Evolutionary conservation across 2,329 filamentous ascomycete genomes (phyloP).

Genomic region (Diaporthe humulicola): DNA sequence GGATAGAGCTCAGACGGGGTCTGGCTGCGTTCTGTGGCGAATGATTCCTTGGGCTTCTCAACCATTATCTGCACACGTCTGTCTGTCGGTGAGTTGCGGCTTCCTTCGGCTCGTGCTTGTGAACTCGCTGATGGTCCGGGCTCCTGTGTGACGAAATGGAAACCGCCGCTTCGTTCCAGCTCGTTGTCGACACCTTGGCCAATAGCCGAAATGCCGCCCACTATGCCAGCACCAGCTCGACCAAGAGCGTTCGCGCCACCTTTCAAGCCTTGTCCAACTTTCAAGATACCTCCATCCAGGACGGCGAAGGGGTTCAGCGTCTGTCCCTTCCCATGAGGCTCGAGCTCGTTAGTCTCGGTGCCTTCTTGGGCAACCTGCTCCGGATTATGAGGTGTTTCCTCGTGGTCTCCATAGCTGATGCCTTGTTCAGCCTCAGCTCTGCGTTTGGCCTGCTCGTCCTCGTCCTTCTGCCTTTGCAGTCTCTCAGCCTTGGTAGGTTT

Average conservation of each 20-base stretch:
- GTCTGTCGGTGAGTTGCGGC: slow-evolving; percentile 21
- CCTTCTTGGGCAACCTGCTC: slow-evolving; percentile 54
- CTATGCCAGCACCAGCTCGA: slow-evolving; percentile 59
- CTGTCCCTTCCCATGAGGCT: slow-evolving; percentile 45
- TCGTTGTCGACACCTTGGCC: slow-evolving; percentile 65
- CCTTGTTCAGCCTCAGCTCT: slow-evolving; percentile 65
- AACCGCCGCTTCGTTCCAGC: slow-evolving; percentile 69
- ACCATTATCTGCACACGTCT: slow-evolving; percentile 49
- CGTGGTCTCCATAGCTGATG: slow-evolving; percentile 64
- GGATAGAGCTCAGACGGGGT: slow-evolving; percentile 53
- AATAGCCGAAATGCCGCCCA: slow-evolving; percentile 60
- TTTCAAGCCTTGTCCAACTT: slow-evolving; percentile 64
- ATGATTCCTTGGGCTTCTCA: slow-evolving; percentile 51
- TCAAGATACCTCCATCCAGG: slow-evolving; percentile 55
- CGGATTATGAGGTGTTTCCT: slow-evolving; percentile 66
- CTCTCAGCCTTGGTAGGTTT: slow-evolving; percentile 65
- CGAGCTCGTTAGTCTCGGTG: slow-evolving; percentile 46
- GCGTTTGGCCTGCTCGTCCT: slow-evolving; percentile 63
- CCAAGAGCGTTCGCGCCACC: slow-evolving; percentile 58
- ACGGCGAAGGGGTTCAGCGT: slow-evolving; percentile 23
- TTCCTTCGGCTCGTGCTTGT: slow-evolving; percentile 44
- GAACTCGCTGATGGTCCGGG: slow-evolving; percentile 44
- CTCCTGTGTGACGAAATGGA: slow-evolving; percentile 51
- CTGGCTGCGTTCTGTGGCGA: slow-evolving; percentile 50
- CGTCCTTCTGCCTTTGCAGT: slow-evolving; percentile 58